These are phyloP conservation scores for Rutstroemia sp. DNA, from an alignment of 2,329 filamentous ascomycete genomes.

Conservation along the genomic window DNA sequence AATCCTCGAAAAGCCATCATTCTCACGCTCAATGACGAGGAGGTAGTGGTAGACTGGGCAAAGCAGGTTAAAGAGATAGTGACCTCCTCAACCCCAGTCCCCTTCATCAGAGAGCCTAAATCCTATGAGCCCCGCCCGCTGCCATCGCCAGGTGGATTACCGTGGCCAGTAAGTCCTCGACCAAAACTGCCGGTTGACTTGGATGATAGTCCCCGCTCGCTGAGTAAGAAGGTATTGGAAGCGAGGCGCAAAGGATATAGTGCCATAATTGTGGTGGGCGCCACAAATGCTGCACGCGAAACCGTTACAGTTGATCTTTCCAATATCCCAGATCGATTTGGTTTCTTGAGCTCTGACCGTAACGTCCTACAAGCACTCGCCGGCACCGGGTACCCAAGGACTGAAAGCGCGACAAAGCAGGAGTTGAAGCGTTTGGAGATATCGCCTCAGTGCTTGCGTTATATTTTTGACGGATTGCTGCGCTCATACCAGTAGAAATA, in stretches of 20 bases:
- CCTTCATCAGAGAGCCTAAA: neutral
- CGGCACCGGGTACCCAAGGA: neutral
- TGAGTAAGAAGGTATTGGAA: conserved; percentile 64
- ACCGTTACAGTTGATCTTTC: conserved; percentile 45
- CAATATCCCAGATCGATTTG: conserved; percentile 23
- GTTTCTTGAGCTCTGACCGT: neutral
- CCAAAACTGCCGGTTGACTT: conserved; percentile 54
- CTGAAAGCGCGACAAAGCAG: neutral
- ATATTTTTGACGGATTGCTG: neutral
- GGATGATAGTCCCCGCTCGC: conserved; percentile 53
- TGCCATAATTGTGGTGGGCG: conserved; percentile 65
- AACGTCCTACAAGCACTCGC: neutral
- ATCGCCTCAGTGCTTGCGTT: neutral
- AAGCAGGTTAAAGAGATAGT: conserved; percentile 12
- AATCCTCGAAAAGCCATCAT: conserved; percentile 72
- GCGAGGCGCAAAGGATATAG: conserved; percentile 68
- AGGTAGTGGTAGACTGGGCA: conserved; percentile 24
- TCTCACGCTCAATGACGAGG: conserved; percentile 59
- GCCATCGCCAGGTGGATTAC: conserved; percentile 5
- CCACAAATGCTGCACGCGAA: conserved; percentile 50
- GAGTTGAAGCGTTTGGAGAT: neutral
- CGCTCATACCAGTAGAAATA: neutral
- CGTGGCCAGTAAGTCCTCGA: conserved; percentile 17
- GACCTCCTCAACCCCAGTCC: neutral
- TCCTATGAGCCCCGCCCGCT: neutral